phyloP scores from a whole-genome alignment of 768 basidiomycete species.

The Boletus pseudo-olivaceus region DNA sequence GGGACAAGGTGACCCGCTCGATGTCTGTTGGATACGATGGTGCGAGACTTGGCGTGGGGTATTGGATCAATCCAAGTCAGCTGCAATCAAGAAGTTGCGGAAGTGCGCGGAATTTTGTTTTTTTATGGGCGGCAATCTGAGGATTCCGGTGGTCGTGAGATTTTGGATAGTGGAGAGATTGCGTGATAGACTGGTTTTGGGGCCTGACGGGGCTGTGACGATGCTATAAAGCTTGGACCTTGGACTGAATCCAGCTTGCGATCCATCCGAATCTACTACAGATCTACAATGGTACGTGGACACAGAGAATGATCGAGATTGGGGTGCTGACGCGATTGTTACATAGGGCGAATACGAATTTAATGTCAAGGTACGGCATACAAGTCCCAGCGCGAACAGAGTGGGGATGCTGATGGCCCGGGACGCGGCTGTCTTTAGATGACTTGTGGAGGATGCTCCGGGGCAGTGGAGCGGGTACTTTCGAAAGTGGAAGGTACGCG shows the following conservation, averaged over 20 bases:
- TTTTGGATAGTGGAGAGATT: neutral
- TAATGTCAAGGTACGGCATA: slow-evolving; percentile 66
- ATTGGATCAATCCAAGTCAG: no score
- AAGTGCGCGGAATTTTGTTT: neutral
- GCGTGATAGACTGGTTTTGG: neutral
- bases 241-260: neutral
- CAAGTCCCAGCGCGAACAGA: neutral
- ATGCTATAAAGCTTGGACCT: neutral
- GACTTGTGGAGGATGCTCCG: slow-evolving; percentile 85
- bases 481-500: slow-evolving; percentile 49
- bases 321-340: neutral
- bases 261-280: neutral
- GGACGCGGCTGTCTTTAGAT: slow-evolving; percentile 48
- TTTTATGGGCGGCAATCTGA: no score
- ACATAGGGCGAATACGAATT: slow-evolving; percentile 55
- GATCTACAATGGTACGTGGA: slow-evolving; percentile 20
- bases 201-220: neutral
- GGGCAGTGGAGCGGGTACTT: slow-evolving; percentile 73
- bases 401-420: neutral
- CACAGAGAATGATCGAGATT: neutral
- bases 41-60: neutral
- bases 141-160: neutral
- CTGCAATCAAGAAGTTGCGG: no score
- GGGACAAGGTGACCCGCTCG: neutral
- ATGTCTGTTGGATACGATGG: neutral